Evolutionary conservation across 2,329 filamentous ascomycete genomes (phyloP), one percentile per base, ranked within the genome.

Genomic region (Scleromitrula shiraiana): DNA sequence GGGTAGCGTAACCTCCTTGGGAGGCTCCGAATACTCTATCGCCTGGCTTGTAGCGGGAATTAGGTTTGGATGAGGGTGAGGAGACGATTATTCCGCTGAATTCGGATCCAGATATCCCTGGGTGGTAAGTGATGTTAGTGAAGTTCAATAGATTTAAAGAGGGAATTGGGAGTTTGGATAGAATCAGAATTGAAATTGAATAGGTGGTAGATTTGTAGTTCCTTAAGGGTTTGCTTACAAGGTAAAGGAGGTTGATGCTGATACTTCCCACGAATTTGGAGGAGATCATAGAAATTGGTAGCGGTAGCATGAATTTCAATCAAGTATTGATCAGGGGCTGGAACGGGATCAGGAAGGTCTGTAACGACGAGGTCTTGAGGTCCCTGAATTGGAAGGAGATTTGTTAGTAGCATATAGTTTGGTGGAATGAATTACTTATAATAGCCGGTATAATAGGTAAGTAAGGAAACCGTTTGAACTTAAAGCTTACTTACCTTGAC

Each of bases 231-330:
- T 24, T 4, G 4, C 44, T 27, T 41, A 47, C 90, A 95, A 26
- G 90, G 90, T 41, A 96, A 82, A 14, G 51, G 80, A 0, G 89
- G 89, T 61, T 96, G 90, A 64, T 88, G 77, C 64, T 97, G 91
- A 69, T 97, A 97, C 77, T 94, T 95, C 49, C 91, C 91, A 62
- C 88, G 84, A 62, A 96, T 88, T 64, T 97, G 91, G 46, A 97
- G 80, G 50, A 95, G 85, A 66, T 97, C 91, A 72, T 96, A 97
- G 77, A 97, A 97, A 71, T 97, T 97, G 61, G 88, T 87, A 17
- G 88, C 91, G 0, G 85, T 78, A 39, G 91, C 88, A 67, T 88
- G 86, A 60, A 97, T 85, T 62, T 82, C 78, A 64, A 97, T 85
- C 54, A 94, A 75, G 65, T 96, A 97, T 69, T 95, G 80, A 62